phyloP scores from a whole-genome alignment of 192 early-diverging fungal genomes.

The Coemansia sp. region DNA sequence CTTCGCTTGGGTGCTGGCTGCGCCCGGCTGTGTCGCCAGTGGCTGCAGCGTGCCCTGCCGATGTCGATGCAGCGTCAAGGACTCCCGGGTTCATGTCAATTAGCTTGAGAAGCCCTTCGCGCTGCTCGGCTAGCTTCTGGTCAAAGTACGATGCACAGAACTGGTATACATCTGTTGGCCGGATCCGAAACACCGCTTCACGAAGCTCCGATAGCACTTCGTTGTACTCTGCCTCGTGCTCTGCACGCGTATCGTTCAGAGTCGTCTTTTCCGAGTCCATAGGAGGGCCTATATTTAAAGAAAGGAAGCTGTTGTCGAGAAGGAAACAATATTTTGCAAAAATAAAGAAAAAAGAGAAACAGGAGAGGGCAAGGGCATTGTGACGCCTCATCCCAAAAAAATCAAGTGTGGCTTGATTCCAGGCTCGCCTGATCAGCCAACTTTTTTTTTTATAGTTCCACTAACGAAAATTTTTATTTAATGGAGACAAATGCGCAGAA shows the following conservation, averaged over 20 bases:
- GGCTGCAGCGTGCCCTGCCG: conserved; percentile 8
- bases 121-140: conserved; percentile 79
- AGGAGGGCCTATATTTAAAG: not conserved
- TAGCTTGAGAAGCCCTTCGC: conserved; percentile 49
- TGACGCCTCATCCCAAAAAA: not conserved
- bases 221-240: conserved; percentile 55
- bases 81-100: conserved; percentile 48
- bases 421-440: not conserved
- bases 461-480: not conserved
- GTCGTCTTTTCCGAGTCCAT: conserved; percentile 53
- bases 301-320: conserved; percentile 5
- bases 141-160: conserved; percentile 92
- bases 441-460: not conserved
- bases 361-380: no score
- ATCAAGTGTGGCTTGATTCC: conserved; percentile 4
- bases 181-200: conserved; percentile 67
- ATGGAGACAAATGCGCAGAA: not conserved
- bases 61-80: conserved; percentile 24
- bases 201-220: conserved; percentile 81
- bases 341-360: not conserved
- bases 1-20: conserved; percentile 24
- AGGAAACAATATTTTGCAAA: conserved; percentile 2
- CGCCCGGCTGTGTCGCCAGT: not conserved
- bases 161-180: conserved; percentile 86
- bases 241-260: conserved; percentile 36